Evolutionary conservation across 108 stramenopile species (phyloP).

Genomic region (Nitzschia putrida): DNA sequence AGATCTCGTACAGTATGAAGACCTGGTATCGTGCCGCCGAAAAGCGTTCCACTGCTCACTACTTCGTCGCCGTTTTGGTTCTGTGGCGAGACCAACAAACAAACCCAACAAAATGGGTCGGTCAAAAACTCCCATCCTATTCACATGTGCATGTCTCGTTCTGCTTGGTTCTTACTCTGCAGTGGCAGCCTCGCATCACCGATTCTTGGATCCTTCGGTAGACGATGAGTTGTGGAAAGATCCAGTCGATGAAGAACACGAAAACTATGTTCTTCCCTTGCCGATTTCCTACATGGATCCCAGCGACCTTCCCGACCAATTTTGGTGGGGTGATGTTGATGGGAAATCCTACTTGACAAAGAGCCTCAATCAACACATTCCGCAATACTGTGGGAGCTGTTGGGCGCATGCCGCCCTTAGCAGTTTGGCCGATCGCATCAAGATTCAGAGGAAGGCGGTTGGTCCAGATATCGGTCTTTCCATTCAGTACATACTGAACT

Average conservation of each 20-base stretch:
- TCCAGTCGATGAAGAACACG: conserved; percentile 25
- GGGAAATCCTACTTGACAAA: conserved; percentile 79
- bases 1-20: too few species aligned
- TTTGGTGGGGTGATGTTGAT: conserved; percentile 81
- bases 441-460: conserved; percentile 70
- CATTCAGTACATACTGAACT: conserved; percentile 85
- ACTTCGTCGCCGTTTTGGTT: too few species aligned
- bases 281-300: conserved; percentile 69
- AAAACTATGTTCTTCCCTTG: conserved; percentile 33
- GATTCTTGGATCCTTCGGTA: not conserved
- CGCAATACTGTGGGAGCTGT: conserved; percentile 70
- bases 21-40: too few species aligned
- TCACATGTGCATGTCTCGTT: too few species aligned
- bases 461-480: conserved; percentile 64
- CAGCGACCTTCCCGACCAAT: conserved; percentile 59
- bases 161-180: too few species aligned
- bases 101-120: too few species aligned
- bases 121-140: too few species aligned
- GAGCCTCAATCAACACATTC: conserved; percentile 91
- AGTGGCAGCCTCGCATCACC: too few species aligned
- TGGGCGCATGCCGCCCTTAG: conserved; percentile 90
- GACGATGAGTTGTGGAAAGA: conserved; percentile 21
- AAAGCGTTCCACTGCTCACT: too few species aligned
- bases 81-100: too few species aligned
- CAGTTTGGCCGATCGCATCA: conserved; percentile 90